phyloP scores from a whole-genome alignment of 495 filamentous ascomycete species.

The Penicillium salamii region DNA sequence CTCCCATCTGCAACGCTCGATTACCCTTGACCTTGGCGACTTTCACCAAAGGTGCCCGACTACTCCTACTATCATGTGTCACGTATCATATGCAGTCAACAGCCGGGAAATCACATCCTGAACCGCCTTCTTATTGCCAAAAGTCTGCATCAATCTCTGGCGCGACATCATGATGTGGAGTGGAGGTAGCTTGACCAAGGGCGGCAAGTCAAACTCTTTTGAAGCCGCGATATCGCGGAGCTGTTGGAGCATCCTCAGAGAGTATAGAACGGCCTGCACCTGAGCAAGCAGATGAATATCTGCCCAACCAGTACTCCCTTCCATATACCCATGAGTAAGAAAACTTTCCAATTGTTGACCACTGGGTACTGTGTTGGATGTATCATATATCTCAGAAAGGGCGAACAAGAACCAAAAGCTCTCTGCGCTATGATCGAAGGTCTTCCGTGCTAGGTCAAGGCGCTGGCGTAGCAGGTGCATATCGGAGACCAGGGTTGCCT shows the following conservation, averaged over 20 bases:
- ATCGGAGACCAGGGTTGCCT: constrained; percentile 12
- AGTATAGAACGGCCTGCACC: constrained; percentile 61
- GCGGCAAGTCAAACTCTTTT: constrained; percentile 4
- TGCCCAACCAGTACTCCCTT: constrained; percentile 46
- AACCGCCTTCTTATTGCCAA: constrained; percentile 4
- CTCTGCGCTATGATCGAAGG: constrained; percentile 9
- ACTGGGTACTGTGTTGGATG: constrained; percentile 7
- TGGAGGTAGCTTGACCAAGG: constrained; percentile 29
- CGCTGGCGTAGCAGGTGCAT: constrained; percentile 12
- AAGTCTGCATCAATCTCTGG: constrained; percentile 15
- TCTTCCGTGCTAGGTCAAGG: constrained; percentile 15
- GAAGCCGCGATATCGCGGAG: constrained; percentile 32
- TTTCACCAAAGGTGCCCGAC: too few species aligned
- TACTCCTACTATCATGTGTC: neutral
- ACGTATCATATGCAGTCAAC: constrained; percentile 13
- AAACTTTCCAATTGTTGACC: constrained; percentile 20
- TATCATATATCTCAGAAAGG: constrained; percentile 28
- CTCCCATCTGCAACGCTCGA: too few species aligned
- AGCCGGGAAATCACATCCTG: constrained; percentile 14
- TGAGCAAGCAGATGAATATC: constrained; percentile 63
- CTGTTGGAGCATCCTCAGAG: constrained; percentile 62
- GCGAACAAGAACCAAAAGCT: constrained; percentile 39
- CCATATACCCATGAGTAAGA: constrained; percentile 25
- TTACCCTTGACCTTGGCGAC: too few species aligned
- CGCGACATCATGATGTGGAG: constrained; percentile 32